phyloP scores from a whole-genome alignment of 805 yeast species.

The Wickerhamiella slavikovae region DNA sequence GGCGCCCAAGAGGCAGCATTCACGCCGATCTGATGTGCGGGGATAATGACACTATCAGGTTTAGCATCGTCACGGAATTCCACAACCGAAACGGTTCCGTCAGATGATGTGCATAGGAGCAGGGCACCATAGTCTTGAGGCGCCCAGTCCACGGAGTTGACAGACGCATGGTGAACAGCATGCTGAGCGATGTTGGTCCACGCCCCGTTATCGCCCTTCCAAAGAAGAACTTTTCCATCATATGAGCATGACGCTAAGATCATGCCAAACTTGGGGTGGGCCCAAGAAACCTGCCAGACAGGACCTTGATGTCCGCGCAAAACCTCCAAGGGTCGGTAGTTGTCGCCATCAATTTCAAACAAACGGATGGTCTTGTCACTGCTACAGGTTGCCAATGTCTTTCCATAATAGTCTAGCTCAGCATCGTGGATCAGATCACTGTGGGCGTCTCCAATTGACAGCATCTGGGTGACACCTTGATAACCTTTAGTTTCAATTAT shows the following conservation, averaged over 20 bases:
- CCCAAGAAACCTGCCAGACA: conserved; percentile 98
- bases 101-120: conserved; percentile 75
- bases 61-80: conserved; percentile 80
- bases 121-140: conserved; percentile 94
- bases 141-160: conserved; percentile 89
- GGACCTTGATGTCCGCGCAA: conserved; percentile 88
- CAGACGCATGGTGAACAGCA: conserved; percentile 78
- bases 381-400: conserved; percentile 86
- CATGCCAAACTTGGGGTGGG: conserved; percentile 94
- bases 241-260: conserved; percentile 87
- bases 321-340: conserved; percentile 64
- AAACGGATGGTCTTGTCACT: conserved; percentile 91
- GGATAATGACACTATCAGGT: conserved; percentile 27
- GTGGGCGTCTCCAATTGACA: conserved; percentile 76
- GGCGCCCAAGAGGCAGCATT: conserved; percentile 89
- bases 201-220: conserved; percentile 81
- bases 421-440: conserved; percentile 92
- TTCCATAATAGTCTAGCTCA: conserved; percentile 90
- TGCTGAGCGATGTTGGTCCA: conserved; percentile 84
- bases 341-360: conserved; percentile 75
- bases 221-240: conserved; percentile 82
- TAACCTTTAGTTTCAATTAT: too few species aligned
- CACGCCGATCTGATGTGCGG: conserved; percentile 85
- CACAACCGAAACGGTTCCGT: conserved; percentile 76
- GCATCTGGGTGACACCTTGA: too few species aligned